Base-by-base conservation (phyloP, 1,139 yeast genomes). In the Debaryomyces udenii region DNA sequence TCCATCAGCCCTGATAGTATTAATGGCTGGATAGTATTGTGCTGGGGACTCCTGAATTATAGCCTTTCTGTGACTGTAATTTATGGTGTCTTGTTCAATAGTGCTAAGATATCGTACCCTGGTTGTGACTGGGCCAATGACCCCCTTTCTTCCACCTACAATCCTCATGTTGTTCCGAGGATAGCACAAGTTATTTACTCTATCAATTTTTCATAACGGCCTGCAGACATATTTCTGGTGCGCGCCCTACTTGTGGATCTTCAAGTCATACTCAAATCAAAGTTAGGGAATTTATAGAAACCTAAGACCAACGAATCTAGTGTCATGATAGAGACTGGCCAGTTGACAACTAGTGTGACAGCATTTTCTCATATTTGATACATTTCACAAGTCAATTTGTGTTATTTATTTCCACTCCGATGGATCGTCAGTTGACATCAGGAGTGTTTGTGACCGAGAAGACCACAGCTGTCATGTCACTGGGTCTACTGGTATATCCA, bases 11-110 rank as follows among this genome's bases (percentile, higher is more conserved):
- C 57, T 41, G 20, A 58, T 47, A 1, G 32, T 28, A 4, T 45
- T 37, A 13, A 62, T 48, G 1, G 57, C 41, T 1, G 65, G 64
- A 41, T 61, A 61, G 35, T 47, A 52, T 20, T 26, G 22, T 6
- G 34, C 24, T 5, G 52, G 44, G 6, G 9, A 13, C 17, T 33
- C 23, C 23, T 35, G 32, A n/a, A 44, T 41, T 9, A 29, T 26
- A 10, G 22, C 23, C 32, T 42, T 45, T 22, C 48, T 36, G 11
- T 38, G 22, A 6, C 31, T 37, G 31, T 45, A 45, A 16, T 37
- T 37, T 9, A 29, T 18, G 9, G 31, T 36, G 11, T 42, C 48
- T 10, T 14, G 27, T 15, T 43, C 41, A 9, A 27, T 23, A 17
- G 27, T 41, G 16, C 29, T 31, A 5, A 31, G n/a, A 16, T 15